Evolutionary conservation across 805 yeast genomes (phyloP), one percentile per base, ranked within the genome.

Genomic region (Candida tibetensis): DNA sequence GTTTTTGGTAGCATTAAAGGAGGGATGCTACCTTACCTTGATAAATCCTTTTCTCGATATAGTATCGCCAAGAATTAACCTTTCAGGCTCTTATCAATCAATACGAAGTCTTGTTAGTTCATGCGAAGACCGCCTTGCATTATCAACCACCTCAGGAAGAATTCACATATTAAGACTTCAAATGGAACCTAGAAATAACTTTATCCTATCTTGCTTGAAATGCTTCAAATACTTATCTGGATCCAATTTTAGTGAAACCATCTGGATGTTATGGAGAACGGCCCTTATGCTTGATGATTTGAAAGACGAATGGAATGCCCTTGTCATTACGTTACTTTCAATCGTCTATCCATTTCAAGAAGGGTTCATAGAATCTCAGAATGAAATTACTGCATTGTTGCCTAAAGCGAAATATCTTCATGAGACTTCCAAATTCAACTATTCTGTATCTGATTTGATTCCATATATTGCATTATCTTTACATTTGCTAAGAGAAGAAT

Each of bases 401-500:
- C 64, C 68, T 3, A 38, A 45, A 23, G 72, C 73, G 6, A 47
- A 52, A 39, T 12, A 16, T 4, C 44, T 69, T 8, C 56, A 54
- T n/a, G 46, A 48, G 12, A 41, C 48, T n/a, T 55, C 58, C 28
- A 42, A 49, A 16, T 45, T 58, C 26, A 59, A 64, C 38, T 74
- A 72, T 40, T 55, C 73, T 4, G 58, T 81, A 22, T 60, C 67
- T n/a, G 77, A 78, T 21, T 58, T 79, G 49, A 62, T 81, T 0
- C 84, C 91, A 0, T 79, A 76, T 41, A 71, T 86, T 8, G 71
- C 81, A 0, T 59, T 85, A 17, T 77, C 89, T 0, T 60, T 91
- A 32, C 97, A 90, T 61, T 52, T 89, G 27, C 62, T 87, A 2
- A 65, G 89, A 37, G 97, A 91, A 56, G 97, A 91, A 43, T 57